These are phyloP conservation scores for Aphanomyces invadans DNA, from an alignment of 352 stramenopile species.

Conservation along the genomic window DNA sequence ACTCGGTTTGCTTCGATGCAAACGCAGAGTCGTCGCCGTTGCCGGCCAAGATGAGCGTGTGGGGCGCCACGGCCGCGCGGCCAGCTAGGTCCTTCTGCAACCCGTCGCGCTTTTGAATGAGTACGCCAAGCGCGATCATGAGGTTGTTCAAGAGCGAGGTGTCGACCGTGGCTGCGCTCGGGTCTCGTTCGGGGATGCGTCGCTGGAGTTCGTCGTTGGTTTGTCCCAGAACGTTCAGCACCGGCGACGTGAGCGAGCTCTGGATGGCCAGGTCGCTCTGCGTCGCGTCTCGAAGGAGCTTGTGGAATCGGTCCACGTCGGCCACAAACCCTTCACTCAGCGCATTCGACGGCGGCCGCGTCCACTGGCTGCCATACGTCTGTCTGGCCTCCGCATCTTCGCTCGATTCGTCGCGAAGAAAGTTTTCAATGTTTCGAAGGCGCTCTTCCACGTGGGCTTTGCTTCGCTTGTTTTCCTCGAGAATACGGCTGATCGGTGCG, in stretches of 20 bases:
- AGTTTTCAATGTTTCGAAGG: conserved; percentile 44
- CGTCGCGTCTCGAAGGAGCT: conserved; percentile 61
- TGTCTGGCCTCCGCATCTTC: conserved; percentile 61
- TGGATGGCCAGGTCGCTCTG: conserved; percentile 56
- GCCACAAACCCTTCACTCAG: conserved; percentile 51
- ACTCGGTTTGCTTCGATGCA: conserved; percentile 50
- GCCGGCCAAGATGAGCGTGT: background rate
- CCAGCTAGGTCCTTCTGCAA: conserved; percentile 9
- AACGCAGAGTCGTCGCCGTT: background rate
- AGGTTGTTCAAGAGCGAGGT: conserved; percentile 20
- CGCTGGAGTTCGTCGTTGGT: conserved; percentile 50
- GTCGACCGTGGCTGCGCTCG: conserved; percentile 12
- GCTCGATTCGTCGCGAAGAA: conserved; percentile 46
- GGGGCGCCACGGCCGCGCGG: background rate
- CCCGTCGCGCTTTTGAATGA: conserved; percentile 17
- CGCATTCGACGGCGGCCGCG: conserved; percentile 39
- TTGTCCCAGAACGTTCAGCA: conserved; percentile 37
- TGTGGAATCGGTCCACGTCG: conserved; percentile 68
- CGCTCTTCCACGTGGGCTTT: conserved; percentile 53
- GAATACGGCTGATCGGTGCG: conserved; percentile 16
- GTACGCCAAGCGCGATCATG: conserved; percentile 12
- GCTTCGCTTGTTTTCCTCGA: conserved; percentile 45
- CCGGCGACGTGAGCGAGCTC: conserved; percentile 40
- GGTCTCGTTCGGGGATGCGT: conserved; percentile 22
- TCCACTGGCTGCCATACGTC: conserved; percentile 57